Conservation (phyloP, 768 basidiomycete genomes). For the Pisolithus microcarpus region DNA sequence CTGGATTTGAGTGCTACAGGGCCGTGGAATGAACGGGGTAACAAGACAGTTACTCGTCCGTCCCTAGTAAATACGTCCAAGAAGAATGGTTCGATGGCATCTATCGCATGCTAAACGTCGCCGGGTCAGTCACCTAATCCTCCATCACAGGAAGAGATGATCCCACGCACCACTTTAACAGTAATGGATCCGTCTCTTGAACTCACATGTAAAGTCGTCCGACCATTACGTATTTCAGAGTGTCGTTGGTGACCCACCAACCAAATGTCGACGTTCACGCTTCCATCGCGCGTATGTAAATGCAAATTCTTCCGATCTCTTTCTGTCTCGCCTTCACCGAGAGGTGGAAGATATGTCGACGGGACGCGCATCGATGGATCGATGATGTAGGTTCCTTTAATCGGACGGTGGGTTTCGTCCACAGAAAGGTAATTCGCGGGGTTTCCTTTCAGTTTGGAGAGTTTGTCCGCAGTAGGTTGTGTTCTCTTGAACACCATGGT, state of each 20-base stretch:
- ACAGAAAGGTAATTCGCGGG: slow-evolving; percentile 10
- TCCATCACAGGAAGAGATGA: neutral
- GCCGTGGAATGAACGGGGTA: slow-evolving; percentile 38
- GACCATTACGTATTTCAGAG: neutral
- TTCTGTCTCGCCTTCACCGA: slow-evolving; percentile 12
- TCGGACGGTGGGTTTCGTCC: neutral
- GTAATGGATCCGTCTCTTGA: slow-evolving; percentile 1
- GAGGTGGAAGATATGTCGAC: slow-evolving; percentile 7
- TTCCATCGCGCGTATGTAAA: slow-evolving; percentile 28
- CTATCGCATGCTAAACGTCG: slow-evolving; percentile 8
- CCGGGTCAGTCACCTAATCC: neutral
- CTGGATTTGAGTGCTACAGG: slow-evolving; percentile 28
- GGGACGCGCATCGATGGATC: slow-evolving; percentile 12
- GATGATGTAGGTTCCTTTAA: slow-evolving; percentile 11
- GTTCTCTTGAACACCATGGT: neutral
- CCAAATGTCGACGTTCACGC: slow-evolving; percentile 35
- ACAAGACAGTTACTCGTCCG: slow-evolving; percentile 30
- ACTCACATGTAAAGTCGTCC: slow-evolving; percentile 1
- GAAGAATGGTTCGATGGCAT: slow-evolving; percentile 7
- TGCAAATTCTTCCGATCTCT: slow-evolving; percentile 33
- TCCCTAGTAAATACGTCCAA: slow-evolving; percentile 11
- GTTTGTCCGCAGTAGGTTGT: neutral
- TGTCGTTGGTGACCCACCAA: slow-evolving; percentile 15
- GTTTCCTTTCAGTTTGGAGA: neutral
- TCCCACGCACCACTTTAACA: slow-evolving; percentile 8